These are phyloP conservation scores for Citrus cavaleriei DNA, from an alignment of 345 rosid genomes.

Conservation along the genomic window DNA sequence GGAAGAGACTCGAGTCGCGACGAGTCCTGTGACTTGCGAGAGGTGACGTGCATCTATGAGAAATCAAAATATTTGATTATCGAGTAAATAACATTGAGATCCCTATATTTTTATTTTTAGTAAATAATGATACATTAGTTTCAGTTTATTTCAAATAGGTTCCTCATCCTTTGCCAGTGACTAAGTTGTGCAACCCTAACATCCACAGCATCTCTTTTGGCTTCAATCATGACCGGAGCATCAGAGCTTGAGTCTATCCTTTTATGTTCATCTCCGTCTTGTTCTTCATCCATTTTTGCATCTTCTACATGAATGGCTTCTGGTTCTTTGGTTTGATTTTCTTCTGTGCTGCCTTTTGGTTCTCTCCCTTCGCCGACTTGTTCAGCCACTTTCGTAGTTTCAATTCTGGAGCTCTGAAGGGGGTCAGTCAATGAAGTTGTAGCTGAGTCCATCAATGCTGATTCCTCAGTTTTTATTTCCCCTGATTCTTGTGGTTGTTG, in stretches of 20 bases:
- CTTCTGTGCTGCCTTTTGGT: conserved; percentile 18
- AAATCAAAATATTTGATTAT: no score
- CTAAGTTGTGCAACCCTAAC: conserved; percentile 43
- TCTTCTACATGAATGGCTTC: conserved; percentile 26
- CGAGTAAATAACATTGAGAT: no score
- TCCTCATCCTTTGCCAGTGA: no score
- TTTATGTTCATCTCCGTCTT: conserved; percentile 36
- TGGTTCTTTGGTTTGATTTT: conserved; percentile 16
- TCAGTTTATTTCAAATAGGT: no score
- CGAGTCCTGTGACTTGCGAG: no score
- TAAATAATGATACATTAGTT: no score
- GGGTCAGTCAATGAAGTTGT: conserved; percentile 41
- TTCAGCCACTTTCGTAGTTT: conserved; percentile 13
- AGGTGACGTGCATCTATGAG: no score
- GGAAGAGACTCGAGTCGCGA: no score
- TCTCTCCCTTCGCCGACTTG: conserved; percentile 24
- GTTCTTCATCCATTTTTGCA: conserved; percentile 41
- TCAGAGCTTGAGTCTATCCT: conserved; percentile 53
- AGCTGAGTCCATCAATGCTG: conserved; percentile 27
- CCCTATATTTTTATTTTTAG: no score
- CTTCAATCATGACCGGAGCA: conserved; percentile 61
- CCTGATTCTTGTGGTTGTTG: conserved; percentile 2
- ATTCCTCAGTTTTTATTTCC: conserved; percentile 20
- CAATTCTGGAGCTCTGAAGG: conserved; percentile 36
- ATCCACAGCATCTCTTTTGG: conserved; percentile 43